Base-by-base conservation (phyloP, 306 rosid genomes). In the Prunus dulcis region DNA sequence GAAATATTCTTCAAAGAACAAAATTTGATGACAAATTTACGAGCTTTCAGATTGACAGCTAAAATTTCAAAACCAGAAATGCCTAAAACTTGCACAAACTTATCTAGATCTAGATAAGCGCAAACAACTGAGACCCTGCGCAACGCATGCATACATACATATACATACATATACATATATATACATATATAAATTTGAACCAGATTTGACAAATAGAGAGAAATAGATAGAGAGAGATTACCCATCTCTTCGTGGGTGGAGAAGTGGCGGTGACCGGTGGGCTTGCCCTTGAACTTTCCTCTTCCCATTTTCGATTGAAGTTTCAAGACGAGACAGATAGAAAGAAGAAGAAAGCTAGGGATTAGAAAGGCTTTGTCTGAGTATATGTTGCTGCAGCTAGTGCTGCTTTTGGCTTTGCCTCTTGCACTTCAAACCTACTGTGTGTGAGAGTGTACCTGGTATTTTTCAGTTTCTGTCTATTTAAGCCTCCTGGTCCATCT, bases 201-300 rank as follows among this genome's bases (percentile, higher is more conserved):
- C n/a, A 49, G 58, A 51, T 23, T 20, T 18, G 53, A 25, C 3
- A 32, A 9, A 43, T 2, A 43, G 6, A 45, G 55, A 85, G 8
- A 41, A 23, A 20, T 17, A 41, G 71, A 72, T 28, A 45, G 4
- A 45, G 55, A 85, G 8, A 41, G 58, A 45, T 85, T 84, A 91
- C 98, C 85, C 52, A 93, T 66, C 71, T 93, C 97, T 71, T 94
- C 97, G 13, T 88, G 93, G 47, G 95, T 90, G 69, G 98, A 94
- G 82, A 90, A 94, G 76, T 92, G 89, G 87, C 98, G 98, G 80
- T 87, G 96, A 17, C 98, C 98, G 67, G 98, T 94, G 78, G 98
- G 97, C 90, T 94, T 91, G 87, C 88, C 82, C 91, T 91, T 94
- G 95, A 79, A 91, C 89, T 90, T 94, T 81, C 98, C 98, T 80